These are phyloP conservation scores for Phytomonas francai DNA, from an alignment of 208 protist species.

Conservation along the genomic window DNA sequence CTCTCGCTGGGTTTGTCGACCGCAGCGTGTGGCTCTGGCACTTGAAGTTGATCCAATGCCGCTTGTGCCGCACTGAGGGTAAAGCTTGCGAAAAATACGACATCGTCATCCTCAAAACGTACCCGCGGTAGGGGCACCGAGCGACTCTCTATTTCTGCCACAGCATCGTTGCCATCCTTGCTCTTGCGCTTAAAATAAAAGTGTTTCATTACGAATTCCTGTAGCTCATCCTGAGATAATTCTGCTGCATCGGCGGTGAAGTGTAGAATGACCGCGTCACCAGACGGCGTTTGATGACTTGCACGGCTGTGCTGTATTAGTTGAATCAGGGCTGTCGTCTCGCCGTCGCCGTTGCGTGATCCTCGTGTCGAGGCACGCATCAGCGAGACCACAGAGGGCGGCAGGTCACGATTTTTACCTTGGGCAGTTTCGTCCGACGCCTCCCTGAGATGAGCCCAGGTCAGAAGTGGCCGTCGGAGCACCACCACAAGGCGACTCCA, in stretches of 20 bases:
- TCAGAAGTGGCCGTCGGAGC: neutral
- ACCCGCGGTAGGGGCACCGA: neutral
- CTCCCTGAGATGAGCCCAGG: neutral
- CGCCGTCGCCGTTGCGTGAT: neutral
- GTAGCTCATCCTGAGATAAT: constrained; percentile 31
- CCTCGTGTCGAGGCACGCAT: constrained; percentile 17
- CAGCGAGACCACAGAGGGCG: constrained; percentile 19
- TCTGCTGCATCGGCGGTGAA: constrained; percentile 50
- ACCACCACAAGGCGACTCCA: constrained; percentile 26
- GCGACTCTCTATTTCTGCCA: neutral
- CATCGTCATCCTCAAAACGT: constrained; percentile 13
- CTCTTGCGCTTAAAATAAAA: constrained; percentile 5
- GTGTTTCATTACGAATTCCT: constrained; percentile 30
- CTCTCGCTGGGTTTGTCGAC: constrained; percentile 51
- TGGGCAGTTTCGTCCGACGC: neutral
- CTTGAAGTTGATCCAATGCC: neutral
- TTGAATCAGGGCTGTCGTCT: constrained; percentile 24
- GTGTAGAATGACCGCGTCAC: constrained; percentile 35
- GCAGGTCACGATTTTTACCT: neutral
- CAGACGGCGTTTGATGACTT: constrained; percentile 36
- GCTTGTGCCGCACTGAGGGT: constrained; percentile 19
- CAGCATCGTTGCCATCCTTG: neutral
- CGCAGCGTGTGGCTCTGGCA: neutral
- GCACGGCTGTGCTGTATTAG: constrained; percentile 47
- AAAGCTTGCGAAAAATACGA: constrained; percentile 49